These are phyloP conservation scores for Tetrastigma voinierianum DNA, from an alignment of 164 flowering plant genomes.

Conservation along the genomic window DNA sequence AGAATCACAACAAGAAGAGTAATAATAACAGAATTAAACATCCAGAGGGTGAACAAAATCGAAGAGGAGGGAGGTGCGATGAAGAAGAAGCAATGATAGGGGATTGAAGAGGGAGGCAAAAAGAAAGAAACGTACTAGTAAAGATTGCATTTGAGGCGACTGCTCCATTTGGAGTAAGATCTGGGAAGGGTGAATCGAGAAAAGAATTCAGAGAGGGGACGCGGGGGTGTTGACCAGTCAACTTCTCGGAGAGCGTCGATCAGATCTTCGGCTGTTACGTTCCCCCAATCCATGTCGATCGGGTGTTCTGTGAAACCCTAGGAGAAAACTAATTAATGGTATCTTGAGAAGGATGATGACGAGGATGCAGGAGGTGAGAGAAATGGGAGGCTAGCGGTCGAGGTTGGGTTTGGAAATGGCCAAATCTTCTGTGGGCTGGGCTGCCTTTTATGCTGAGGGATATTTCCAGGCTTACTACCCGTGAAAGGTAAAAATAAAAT, in stretches of 20 bases:
- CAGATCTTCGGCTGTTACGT: conserved; percentile 74
- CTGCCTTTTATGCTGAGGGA: no score
- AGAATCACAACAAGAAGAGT: no score
- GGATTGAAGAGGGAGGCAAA: neutral
- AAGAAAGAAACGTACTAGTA: conserved; percentile 55
- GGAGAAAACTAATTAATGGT: neutral
- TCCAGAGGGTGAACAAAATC: no score
- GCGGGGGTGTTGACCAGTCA: conserved; percentile 94
- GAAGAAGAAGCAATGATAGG: neutral
- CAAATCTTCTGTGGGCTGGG: no score
- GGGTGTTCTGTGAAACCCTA: conserved; percentile 10
- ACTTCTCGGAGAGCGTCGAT: conserved; percentile 88
- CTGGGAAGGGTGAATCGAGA: conserved; percentile 78
- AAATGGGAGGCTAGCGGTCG: neutral
- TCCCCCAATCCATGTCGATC: conserved; percentile 61
- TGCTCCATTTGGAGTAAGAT: conserved; percentile 72
- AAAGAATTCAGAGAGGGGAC: conserved; percentile 82
- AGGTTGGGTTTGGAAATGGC: neutral
- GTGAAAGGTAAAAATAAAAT: no score
- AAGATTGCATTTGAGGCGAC: conserved; percentile 91
- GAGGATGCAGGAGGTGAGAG: neutral
- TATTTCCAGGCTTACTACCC: no score
- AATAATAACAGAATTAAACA: no score
- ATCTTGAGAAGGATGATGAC: neutral
- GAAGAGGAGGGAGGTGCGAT: neutral